Percentiles rank a stretch among this genome's conserved stretches.
Evolutionary conservation across 305 asterid species (phyloP).

Genomic region (Withania somnifera): DNA sequence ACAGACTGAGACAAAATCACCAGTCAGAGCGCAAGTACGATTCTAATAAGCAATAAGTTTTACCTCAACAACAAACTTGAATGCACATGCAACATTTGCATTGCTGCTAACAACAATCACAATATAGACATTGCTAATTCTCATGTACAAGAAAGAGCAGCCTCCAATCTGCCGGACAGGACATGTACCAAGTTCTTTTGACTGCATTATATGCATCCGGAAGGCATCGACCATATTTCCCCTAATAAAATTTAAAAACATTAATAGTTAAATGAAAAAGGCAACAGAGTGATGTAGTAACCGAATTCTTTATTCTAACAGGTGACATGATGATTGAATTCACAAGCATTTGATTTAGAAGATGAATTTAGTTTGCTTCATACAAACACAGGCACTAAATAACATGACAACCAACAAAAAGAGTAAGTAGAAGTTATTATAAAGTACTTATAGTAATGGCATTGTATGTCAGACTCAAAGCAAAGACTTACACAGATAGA

Average conservation of each 20-base stretch:
- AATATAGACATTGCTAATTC: slow-evolving; percentile 93
- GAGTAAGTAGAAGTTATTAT: background rate
- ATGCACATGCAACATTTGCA: slow-evolving; percentile 95
- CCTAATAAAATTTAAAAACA: slow-evolving; percentile 26
- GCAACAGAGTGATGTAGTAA: background rate
- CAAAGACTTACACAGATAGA: background rate
- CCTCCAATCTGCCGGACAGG: slow-evolving; percentile 99
- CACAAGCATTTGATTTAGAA: background rate
- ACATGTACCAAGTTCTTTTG: slow-evolving; percentile 98
- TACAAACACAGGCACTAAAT: background rate
- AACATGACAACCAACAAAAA: background rate
- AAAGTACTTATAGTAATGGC: background rate
- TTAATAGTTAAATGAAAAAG: background rate
- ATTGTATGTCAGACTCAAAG: background rate
- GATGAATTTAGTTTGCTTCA: background rate
- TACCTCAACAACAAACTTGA: slow-evolving; percentile 98
- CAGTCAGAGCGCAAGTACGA: background rate
- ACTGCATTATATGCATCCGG: slow-evolving; percentile 94
- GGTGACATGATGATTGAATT: background rate
- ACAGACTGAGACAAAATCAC: background rate
- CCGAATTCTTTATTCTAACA: background rate
- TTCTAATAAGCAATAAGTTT: background rate
- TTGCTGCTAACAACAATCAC: slow-evolving; percentile 99
- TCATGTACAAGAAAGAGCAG: slow-evolving; percentile 98
- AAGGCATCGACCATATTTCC: slow-evolving; percentile 99